phyloP scores from a whole-genome alignment of 148 eudicot species.

The Rhododendron mucronatum region DNA sequence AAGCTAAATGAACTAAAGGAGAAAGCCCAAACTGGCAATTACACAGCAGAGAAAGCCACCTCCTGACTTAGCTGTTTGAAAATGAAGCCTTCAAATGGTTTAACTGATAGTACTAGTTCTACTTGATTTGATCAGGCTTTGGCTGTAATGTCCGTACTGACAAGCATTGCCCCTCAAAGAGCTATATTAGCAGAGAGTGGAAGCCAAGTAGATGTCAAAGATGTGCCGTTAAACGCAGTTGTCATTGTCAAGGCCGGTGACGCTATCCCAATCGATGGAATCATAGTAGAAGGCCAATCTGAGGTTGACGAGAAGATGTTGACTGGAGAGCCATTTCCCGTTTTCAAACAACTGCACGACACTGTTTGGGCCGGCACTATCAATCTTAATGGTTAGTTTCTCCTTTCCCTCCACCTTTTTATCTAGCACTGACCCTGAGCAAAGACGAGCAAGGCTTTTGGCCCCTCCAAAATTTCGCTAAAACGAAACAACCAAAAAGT shows the following conservation, averaged over 20 bases:
- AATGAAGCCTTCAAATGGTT: background rate
- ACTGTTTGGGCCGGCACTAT: background rate
- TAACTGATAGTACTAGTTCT: background rate
- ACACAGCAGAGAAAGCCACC: too few species aligned
- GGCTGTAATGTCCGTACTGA: background rate
- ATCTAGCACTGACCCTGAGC: background rate
- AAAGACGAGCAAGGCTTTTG: background rate
- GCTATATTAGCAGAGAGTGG: background rate
- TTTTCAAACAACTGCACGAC: background rate
- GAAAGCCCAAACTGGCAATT: too few species aligned
- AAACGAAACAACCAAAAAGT: background rate
- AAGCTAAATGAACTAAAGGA: too few species aligned
- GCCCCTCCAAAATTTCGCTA: background rate
- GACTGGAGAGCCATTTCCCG: background rate
- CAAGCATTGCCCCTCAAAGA: background rate
- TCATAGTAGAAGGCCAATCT: background rate
- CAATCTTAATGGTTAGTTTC: background rate
- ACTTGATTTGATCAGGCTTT: background rate
- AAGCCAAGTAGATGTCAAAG: background rate
- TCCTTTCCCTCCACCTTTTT: background rate
- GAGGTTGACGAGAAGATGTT: constrained; percentile 1
- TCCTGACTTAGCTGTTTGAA: too few species aligned
- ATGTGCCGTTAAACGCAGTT: background rate
- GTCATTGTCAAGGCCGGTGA: background rate
- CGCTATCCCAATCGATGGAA: background rate